Evolutionary conservation across 2,329 filamentous ascomycete species (phyloP), one percentile per base, ranked within the genome.

Genomic region (Pseudogymnoascus destructans): DNA sequence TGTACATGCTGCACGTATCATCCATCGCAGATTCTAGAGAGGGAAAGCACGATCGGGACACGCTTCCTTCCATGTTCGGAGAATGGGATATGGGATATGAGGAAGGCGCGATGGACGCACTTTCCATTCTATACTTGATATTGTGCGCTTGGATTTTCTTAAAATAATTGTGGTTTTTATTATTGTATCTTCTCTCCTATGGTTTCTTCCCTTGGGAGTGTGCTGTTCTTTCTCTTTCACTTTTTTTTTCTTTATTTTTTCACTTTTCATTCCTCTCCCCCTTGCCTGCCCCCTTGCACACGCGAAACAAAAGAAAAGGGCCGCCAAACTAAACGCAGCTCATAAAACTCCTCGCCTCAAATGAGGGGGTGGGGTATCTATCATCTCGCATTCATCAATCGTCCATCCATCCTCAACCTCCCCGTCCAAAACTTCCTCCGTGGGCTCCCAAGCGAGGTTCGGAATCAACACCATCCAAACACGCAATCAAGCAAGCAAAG

Each of bases 161-260:
- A 52, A 17, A 30, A 17, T 17, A 52, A 17, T 49, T 15, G 25
- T 17, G 19, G 13, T 30, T 30, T 36, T 30, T 52, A 52, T 17
- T 52, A 52, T 25, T 30, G n/a, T 17, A 52, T 52, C 11, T 52
- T 30, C n/a, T 52, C 46, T 52, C n/a, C n/a, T 19, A 52, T 52
- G 17, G n/a, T 17, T 52, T 49, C 25, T 30, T 30, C 19, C 11
- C n/a, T 11, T 52, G 17, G 5, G 36, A 40, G 36, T 8, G 36
- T 40, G 9, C 9, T 42, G 13, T 42, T 42, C 13, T 30, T 30
- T 52, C 40, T 25, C 6, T 17, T 15, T 40, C 5, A 3, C 4
- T 52, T 30, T 21, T 42, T 23, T 38, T 38, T 23, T n/a, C n/a
- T 52, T 11, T 17, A 6, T 27, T 17, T 27, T 49, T 52, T 40